Evolutionary conservation across 2,329 filamentous ascomycete genomes (phyloP), one percentile per base, ranked within the genome.

Genomic region (Epichloe brachyelytri): DNA sequence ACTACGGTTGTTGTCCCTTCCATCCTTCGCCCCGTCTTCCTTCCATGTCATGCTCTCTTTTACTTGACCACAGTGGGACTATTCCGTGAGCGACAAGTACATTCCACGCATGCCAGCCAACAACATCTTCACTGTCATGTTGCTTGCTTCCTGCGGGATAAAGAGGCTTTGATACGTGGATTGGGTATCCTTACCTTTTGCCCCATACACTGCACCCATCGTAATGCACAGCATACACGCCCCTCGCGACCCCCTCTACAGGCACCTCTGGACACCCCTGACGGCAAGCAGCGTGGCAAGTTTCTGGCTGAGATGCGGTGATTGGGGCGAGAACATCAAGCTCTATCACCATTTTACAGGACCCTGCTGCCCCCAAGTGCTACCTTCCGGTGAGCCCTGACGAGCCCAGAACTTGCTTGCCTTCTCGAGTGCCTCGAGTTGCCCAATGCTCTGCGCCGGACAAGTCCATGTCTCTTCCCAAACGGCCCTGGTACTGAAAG

Each of bases 151-250:
- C 60, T 67, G 65, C 64, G 61, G 64, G 63, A 64, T 61, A 64
- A 63, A 60, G 62, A 62, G 59, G 58, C 60, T 60, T 63, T 61
- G 58, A 62, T 65, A 59, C 62, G 58, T 66, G 62, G 59, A 67
- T 68, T 68, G 66, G 66, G 66, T 68, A 68, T 62, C 65, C 63
- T 55, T 68, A 68, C 65, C 60, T 65, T 65, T 59, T 59, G 62
- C 60, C 62, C 64, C 63, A 67, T 67, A 61, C 54, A 54, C 56
- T 53, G 52, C 56, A 56, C 53, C 56, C 56, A 57, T 60, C 41
- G 50, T 53, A 55, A 57, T 55, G 57, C 57, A 60, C 54, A 57
- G 56, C 59, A 60, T 62, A 60, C 59, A 57, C 59, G 55, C 60
- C 56, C 55, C 49, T 33, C 46, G 39, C 20, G 22, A 17, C 56